Evolutionary conservation across 257 asterid species (phyloP), one percentile per base, ranked within the genome.

Genomic region (Agastache rugosa): DNA sequence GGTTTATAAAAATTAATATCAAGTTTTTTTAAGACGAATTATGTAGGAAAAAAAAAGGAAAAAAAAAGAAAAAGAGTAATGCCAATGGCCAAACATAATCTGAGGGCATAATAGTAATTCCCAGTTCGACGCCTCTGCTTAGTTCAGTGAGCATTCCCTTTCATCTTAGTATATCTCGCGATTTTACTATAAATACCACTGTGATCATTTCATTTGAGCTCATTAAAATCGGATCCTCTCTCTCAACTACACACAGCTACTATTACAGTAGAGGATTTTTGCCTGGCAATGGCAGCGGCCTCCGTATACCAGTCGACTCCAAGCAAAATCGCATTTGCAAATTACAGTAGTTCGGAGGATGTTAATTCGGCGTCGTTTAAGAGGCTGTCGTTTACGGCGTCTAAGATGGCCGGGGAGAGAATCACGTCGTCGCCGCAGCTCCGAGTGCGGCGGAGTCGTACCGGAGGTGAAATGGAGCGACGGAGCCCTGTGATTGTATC

Each of bases 331-430:
- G 25, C 82, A 20, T n/a, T 74, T 44, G 10, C 67, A 19, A 75
- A 69, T 15, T 55, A 11, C 53, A 61, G 35, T 9, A 72, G 31
- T 41, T 74, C n/a, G 41, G 82, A 61, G n/a, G 81, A 75, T 48
- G 63, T 67, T 22, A 71, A 77, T 35, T 75, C 86, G 73, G 19
- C 85, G 69, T 54, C 92, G 74, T 58, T 25, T 42, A 76, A 85
- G 77, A 82, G 84, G 4, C 75, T 92, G 68, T 87, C 97, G 15
- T 87, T 86, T 20, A 77, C 87, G 60, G 82, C 91, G 51, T 90
- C 90, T 41, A 65, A 61, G 78, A 71, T 79, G 37, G 65, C 88
- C 15, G 89, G 85, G 0, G 81, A 79, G 63, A 82, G 77, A 80
- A 66, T 86, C 69, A 37, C 67, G 61, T 42, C 75, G 20, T 42